These are phyloP conservation scores for Tetrapyrgos nigripes DNA, from an alignment of 1,284 basidiomycete genomes.

Conservation along the genomic window DNA sequence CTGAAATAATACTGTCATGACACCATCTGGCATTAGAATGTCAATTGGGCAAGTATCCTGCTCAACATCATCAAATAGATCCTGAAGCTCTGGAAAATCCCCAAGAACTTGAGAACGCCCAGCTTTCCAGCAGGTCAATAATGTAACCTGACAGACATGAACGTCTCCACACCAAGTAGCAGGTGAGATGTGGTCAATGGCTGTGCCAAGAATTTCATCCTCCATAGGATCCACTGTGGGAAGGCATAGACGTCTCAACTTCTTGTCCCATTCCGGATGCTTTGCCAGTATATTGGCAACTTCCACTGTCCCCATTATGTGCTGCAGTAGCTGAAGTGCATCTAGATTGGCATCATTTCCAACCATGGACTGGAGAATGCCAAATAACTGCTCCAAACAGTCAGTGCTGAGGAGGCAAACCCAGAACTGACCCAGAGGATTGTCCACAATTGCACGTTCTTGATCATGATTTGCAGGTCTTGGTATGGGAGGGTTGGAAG, in stretches of 20 bases:
- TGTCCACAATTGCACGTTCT: constrained; percentile 43
- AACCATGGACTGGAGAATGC: constrained; percentile 40
- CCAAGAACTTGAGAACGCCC: not conserved
- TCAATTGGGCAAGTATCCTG: no score
- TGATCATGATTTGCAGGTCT: constrained; percentile 45
- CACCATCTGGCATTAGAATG: not conserved
- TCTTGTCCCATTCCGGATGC: constrained; percentile 44
- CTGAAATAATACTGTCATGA: not conserved
- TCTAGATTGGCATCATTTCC: constrained; percentile 42
- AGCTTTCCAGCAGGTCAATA: not conserved
- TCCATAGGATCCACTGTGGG: not conserved
- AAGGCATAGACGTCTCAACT: constrained; percentile 30
- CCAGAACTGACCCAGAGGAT: constrained; percentile 35
- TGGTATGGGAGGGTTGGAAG: constrained; percentile 37
- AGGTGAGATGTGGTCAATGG: not conserved
- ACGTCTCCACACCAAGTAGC: not conserved
- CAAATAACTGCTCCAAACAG: constrained; percentile 41
- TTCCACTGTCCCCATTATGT: constrained; percentile 35
- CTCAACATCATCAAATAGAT: no score
- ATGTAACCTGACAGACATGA: not conserved
- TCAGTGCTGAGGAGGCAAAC: constrained; percentile 45
- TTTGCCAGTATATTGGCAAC: no score
- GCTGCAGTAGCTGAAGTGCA: constrained; percentile 31
- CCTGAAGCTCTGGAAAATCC: not conserved
- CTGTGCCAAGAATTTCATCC: not conserved